Conservation (phyloP, 176 grass and related monocot genomes). For the Oryza coarctata region DNA sequence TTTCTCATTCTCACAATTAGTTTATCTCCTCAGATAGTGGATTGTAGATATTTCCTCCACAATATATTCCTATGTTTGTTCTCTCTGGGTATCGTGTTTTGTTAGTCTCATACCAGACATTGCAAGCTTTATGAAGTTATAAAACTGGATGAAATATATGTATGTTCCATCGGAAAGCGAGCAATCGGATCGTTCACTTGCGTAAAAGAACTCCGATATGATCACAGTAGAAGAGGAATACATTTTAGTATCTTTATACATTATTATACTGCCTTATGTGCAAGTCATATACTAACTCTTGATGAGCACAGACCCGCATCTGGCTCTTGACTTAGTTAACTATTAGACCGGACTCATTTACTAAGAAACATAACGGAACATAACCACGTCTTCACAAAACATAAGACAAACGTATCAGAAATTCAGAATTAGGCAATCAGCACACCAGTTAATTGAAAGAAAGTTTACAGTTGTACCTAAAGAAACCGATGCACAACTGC, state of each 20-base stretch:
- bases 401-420: not conserved
- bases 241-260: not conserved
- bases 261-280: not conserved
- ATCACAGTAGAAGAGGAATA: not conserved
- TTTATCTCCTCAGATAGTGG: no score
- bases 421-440: not conserved
- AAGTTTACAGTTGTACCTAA: constrained; percentile 4
- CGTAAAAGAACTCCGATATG: not conserved
- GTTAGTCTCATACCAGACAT: no score
- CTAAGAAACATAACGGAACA: not conserved
- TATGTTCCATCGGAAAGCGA: not conserved
- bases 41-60: no score
- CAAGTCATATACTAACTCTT: not conserved
- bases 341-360: not conserved
- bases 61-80: no score
- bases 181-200: not conserved
- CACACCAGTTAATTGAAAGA: not conserved
- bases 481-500: not conserved
- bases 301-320: not conserved
- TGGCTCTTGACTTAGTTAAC: not conserved
- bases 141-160: not conserved
- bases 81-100: no score
- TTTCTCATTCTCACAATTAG: no score
- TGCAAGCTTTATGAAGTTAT: not conserved
- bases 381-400: not conserved